Percentiles rank a stretch among this genome's conserved stretches.
phyloP scores from a whole-genome alignment of 495 filamentous ascomycete species.

The Penicilliopsis zonata region DNA sequence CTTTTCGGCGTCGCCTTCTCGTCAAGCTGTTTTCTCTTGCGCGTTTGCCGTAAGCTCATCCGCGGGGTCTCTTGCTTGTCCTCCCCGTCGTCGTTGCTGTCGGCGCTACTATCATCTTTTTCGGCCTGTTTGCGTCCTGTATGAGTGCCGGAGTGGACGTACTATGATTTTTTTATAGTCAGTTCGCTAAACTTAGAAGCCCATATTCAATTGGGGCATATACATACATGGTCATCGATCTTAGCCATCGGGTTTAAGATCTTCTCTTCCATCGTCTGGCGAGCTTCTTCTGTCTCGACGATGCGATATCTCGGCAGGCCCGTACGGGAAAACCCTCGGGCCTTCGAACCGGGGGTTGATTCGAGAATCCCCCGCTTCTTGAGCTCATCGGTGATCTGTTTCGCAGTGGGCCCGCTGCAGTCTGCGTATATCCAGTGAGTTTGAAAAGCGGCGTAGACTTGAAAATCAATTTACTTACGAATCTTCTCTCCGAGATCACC shows the following conservation, averaged over 20 bases:
- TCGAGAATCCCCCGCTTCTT: conserved; percentile 16
- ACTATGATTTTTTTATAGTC: no score
- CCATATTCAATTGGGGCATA: no score
- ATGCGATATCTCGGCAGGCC: conserved; percentile 15
- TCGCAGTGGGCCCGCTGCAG: conserved; percentile 15
- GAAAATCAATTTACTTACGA: conserved; percentile 9
- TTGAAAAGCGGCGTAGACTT: neutral
- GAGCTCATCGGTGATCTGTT: conserved; percentile 15
- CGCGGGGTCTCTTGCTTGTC: conserved; percentile 1
- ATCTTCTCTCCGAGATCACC: conserved; percentile 14
- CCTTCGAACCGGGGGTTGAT: conserved; percentile 16
- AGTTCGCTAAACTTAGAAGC: no score
- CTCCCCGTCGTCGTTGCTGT: neutral
- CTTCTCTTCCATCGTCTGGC: conserved; percentile 11
- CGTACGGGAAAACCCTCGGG: conserved; percentile 10
- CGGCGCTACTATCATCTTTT: neutral
- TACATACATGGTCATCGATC: conserved; percentile 27
- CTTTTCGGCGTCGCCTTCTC: no score
- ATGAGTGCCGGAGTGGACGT: no score
- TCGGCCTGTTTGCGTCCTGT: no score
- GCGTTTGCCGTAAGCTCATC: neutral
- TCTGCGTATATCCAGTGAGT: conserved; percentile 13
- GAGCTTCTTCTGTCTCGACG: conserved; percentile 7
- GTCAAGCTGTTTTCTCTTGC: conserved; percentile 1
- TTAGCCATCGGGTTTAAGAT: conserved; percentile 24